Conservation (phyloP, 441 rosid genomes). For the Kokia cookei region DNA sequence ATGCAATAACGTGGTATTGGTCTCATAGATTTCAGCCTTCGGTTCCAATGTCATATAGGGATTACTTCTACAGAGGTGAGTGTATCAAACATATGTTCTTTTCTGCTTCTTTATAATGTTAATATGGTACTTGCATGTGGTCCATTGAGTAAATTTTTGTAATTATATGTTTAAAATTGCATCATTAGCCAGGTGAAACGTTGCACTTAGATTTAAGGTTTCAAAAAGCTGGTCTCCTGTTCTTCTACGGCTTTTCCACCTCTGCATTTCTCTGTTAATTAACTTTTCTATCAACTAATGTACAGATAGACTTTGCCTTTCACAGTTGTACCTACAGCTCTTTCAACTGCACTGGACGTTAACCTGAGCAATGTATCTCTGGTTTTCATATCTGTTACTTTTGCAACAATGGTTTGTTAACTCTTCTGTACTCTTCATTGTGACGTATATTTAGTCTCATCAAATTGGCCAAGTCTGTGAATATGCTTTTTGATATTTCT, state of each 20-base stretch:
- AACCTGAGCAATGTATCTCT: slow-evolving; percentile 96
- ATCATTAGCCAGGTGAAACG: background rate
- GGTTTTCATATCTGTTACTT: slow-evolving; percentile 93
- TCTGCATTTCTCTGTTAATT: slow-evolving; percentile 20
- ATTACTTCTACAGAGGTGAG: slow-evolving; percentile 84
- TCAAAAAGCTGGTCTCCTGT: background rate
- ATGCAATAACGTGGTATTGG: slow-evolving; percentile 80
- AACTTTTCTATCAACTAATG: slow-evolving; percentile 65
- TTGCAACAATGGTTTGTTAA: slow-evolving; percentile 92
- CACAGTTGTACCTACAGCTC: slow-evolving; percentile 99
- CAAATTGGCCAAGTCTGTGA: slow-evolving; percentile 10
- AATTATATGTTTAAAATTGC: background rate
- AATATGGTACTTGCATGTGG: background rate
- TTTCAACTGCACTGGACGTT: slow-evolving; percentile 94
- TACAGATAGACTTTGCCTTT: slow-evolving; percentile 78
- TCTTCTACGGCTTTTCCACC: background rate
- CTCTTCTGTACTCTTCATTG: slow-evolving; percentile 9
- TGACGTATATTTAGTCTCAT: background rate
- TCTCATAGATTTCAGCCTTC: slow-evolving; percentile 68
- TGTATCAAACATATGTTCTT: background rate
- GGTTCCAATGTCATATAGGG: slow-evolving; percentile 76
- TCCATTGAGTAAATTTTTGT: background rate
- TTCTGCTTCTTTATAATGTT: background rate
- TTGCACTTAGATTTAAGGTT: background rate
- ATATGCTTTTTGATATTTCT: slow-evolving; percentile 6